Percentiles rank a stretch among this genome's conserved stretches.
Evolutionary conservation across 2,329 filamentous ascomycete genomes (phyloP).

Genomic region (Zymoseptoria tritici): DNA sequence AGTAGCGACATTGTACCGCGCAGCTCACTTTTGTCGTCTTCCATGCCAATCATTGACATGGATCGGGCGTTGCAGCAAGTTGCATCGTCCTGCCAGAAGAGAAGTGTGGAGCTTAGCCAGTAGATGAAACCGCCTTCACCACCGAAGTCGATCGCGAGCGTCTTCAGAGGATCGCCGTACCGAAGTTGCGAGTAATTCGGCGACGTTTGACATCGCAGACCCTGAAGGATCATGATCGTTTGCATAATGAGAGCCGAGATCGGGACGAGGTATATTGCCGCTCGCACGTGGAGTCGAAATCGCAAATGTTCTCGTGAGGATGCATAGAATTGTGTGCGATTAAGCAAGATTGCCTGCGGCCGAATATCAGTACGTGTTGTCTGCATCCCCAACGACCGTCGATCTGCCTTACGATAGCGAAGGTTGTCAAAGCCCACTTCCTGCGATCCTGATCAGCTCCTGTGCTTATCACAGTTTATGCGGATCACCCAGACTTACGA

Average conservation of each 20-base stretch:
- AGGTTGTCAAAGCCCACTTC: slow-evolving; percentile 79
- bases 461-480: background rate
- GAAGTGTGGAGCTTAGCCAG: slow-evolving; percentile 59
- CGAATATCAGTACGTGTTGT: slow-evolving; percentile 1
- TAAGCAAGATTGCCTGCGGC: slow-evolving; percentile 69
- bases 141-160: slow-evolving; percentile 43
- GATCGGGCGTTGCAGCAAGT: slow-evolving; percentile 66
- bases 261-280: slow-evolving; percentile 63
- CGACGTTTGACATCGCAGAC: slow-evolving; percentile 81
- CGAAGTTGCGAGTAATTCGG: slow-evolving; percentile 40
- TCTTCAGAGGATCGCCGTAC: slow-evolving; percentile 39
- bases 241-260: slow-evolving; percentile 64
- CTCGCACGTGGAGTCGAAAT: slow-evolving; percentile 63
- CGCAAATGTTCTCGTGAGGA: slow-evolving; percentile 75
- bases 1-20: slow-evolving; percentile 73
- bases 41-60: slow-evolving; percentile 54
- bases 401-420: slow-evolving; percentile 57
- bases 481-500: slow-evolving; percentile 42
- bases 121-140: slow-evolving; percentile 62
- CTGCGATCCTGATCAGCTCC: background rate
- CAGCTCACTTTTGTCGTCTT: slow-evolving; percentile 43
- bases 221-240: slow-evolving; percentile 64
- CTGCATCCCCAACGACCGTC: background rate
- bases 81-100: slow-evolving; percentile 67
- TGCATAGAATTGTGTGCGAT: slow-evolving; percentile 88